Base-by-base conservation (phyloP, 495 filamentous ascomycete species). In the Aspergillus nidulans region DNA sequence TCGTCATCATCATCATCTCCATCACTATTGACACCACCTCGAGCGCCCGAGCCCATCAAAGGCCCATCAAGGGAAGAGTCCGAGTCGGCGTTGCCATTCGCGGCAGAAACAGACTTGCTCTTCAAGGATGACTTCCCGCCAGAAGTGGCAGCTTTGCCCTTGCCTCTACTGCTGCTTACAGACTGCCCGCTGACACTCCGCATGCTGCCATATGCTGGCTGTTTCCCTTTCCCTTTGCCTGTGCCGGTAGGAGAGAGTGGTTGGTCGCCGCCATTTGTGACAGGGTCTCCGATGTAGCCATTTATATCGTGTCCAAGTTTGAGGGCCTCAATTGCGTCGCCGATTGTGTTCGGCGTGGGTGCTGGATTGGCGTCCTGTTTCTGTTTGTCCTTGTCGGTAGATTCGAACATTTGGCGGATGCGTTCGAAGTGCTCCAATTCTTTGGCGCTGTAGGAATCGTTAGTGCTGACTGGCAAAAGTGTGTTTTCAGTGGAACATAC, bases 371-470 rank as follows among this genome's bases (percentile, higher is more conserved):
- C 26, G 7, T 73, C 67, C 48, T 69, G 64, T 52, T 75, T 73
- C 30, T 67, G 58, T 30, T 75, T 72, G 52, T 75, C 72, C 32
- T 75, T 72, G 52, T 75, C 72, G 24, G 71, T 67, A 6, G 75
- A 74, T 71, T 98, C 92, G 63, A 98, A 98, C 19, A 80, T 78
- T 28, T 79, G 82, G 16, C 94, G 78, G 13, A 98, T 95, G 0
- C 78, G 77, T 62, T 95, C 85, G 60, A 97, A 98, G 65, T 98
- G 95, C 55, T 86, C 84, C 2, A 98, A 76, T 73, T 98, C 94
- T 60, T 95, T 91, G 26, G 86, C 86, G 68, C 91, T 96, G 59
- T n/a, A n/a, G 20, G 54, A 47, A 16, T 15, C 39, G 59, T 72
- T 52, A 69, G 67, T 55, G 41, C 20, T 15, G 8, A 24, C 26